Base-by-base conservation (phyloP, 495 filamentous ascomycete species). In the Hypomontagnella submonticulosa region DNA sequence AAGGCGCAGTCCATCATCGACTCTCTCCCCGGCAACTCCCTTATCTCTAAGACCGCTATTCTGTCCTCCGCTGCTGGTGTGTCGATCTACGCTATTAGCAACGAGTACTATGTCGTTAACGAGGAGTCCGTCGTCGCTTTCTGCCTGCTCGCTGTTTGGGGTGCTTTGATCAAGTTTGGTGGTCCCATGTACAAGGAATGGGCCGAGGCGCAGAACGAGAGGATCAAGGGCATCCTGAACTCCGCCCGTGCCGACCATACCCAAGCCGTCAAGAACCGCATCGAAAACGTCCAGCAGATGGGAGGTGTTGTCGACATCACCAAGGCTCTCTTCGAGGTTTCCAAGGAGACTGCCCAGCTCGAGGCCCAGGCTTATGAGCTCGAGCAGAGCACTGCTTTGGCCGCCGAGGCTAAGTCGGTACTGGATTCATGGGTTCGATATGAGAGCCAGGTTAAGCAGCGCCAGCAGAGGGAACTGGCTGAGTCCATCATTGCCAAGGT, bases 21-120 rank as follows among this genome's bases (percentile, higher is more conserved):
- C 71, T 80, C 93, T 63, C 82, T 99, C 43, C 91, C 92, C 69
- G 90, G 93, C 71, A 91, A 84, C 83, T 89, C 84, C 69, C 83
- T 97, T 69, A 78, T 95, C 77, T 92, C 92, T 77, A 99, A 98
- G 87, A 92, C 92, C 64, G 96, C 96, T 73, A 91, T 96, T 77
- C 87, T 99, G 58, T 98, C 95, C 71, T 92, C 92, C 59, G 89
- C 88, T 58, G 92, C 96, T 75, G 93, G 92, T 82, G 75, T 93
- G 63, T 92, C 91, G 69, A 85, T 97, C 72, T 95, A 93, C 74
- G 96, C 95, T 73, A 93, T 99, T 82, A 94, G 90, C 89, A 99
- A 97, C 81, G 96, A 99, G 84, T 89, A 98, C 83, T 99, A 97
- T 79, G 92, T 99, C 76, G 84, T 99, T 78, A 99, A 98, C 82